Evolutionary conservation across 495 filamentous ascomycete genomes (phyloP), one percentile per base, ranked within the genome.

Genomic region (Tuber brumale): DNA sequence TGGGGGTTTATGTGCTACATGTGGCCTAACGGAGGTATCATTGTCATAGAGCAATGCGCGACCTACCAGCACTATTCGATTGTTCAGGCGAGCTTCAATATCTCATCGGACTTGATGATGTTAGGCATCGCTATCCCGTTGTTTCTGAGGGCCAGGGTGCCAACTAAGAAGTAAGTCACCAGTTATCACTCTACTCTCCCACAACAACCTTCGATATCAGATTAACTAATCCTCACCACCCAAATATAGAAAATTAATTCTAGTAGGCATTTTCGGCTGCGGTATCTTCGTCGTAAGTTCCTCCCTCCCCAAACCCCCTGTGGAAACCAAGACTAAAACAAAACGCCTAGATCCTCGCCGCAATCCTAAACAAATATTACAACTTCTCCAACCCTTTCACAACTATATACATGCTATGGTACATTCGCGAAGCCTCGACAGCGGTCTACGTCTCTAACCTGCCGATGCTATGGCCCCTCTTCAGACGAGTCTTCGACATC

Each of bases 401-500:
- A 39, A 83, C 85, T 3, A 77, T 78, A n/a, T 88, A 87, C 79
- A 85, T 86, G 79, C 79, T 86, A 10, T 88, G 86, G 86, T 87
- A 88, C 77, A 83, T 85, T 43, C 85, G 86, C 27, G 87, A 88
- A 78, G 84, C 86, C 1, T 83, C 83, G 0, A 84, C 85, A 2
- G 85, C 85, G 2, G 81, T 88, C 23, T 86, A 86, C 75, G 86
- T 88, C 12, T 81, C 85, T 61, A 88, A 87, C 75, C 77, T 88
- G 0, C 87, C 87, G 0, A 79, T 86, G 75, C 83, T 87, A 66
- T 88, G 87, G 87, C 83, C 84, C 4, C 80, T 86, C 43, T 74
- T 86, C 51, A 79, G 83, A 23, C 87, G 87, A 73, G 70, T 87
- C 39, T 90, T 91, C 83, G 84, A 85, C 31, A 70, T 88, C 14